Conservation (phyloP, 176 grass and related monocot species). For the Bromus sterilis region DNA sequence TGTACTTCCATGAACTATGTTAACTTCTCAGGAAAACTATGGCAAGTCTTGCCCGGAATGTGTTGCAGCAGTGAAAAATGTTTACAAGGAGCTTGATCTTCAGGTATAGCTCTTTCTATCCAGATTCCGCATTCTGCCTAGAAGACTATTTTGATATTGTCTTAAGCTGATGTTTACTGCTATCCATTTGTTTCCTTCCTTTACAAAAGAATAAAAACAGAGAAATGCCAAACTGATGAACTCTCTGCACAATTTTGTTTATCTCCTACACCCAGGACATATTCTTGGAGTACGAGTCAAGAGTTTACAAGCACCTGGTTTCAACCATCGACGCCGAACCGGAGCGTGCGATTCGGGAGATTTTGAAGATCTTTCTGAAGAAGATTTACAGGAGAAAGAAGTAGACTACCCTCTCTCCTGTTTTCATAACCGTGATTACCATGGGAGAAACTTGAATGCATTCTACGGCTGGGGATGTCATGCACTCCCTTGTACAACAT, state of each 20-base stretch:
- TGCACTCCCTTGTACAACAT: neutral
- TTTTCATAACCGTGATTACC: neutral
- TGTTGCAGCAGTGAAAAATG: conserved; percentile 48
- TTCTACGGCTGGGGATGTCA: neutral
- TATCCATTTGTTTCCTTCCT: neutral
- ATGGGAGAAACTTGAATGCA: neutral
- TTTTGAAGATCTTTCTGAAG: conserved; percentile 53
- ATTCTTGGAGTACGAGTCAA: conserved; percentile 59
- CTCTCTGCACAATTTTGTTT: neutral
- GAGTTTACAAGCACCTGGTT: conserved; percentile 49
- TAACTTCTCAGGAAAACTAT: conserved; percentile 48
- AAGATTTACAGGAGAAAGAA: conserved; percentile 71
- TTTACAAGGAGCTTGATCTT: conserved; percentile 57
- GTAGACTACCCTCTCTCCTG: neutral
- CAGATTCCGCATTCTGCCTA: neutral
- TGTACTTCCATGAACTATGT: neutral
- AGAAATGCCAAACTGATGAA: neutral
- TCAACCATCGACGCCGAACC: conserved; percentile 44
- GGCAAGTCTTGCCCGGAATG: conserved; percentile 45
- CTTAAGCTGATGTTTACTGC: neutral
- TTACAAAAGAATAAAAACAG: neutral
- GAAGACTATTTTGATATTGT: neutral
- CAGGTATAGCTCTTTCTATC: conserved; percentile 23
- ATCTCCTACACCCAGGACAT: conserved; percentile 24
- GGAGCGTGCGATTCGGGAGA: conserved; percentile 31